A percentile compares a stretch with the other conserved stretches of the same genome.
phyloP scores from a whole-genome alignment of 495 filamentous ascomycete genomes.

The Talaromyces trachyspermus region DNA sequence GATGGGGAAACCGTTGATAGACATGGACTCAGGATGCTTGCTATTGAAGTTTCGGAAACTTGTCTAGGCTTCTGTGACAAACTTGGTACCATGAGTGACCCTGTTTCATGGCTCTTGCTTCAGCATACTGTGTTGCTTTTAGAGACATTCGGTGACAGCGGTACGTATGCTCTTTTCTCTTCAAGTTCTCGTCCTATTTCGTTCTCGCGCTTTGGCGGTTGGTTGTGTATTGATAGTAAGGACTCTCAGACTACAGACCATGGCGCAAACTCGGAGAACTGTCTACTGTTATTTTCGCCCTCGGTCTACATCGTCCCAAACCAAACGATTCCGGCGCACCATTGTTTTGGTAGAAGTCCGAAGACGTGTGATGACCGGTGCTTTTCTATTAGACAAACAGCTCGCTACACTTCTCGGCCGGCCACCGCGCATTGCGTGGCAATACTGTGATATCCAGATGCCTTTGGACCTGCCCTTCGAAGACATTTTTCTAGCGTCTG shows the following conservation, averaged over 20 bases:
- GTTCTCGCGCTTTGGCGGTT: too few relatives aligned
- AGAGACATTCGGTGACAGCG: background rate
- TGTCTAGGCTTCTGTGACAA: slow-evolving; percentile 2
- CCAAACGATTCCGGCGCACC: slow-evolving; percentile 16
- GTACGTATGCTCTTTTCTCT: background rate
- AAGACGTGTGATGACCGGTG: slow-evolving; percentile 33
- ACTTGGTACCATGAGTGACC: background rate
- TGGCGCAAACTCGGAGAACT: slow-evolving; percentile 10
- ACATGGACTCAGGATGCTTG: background rate
- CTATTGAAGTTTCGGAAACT: background rate
- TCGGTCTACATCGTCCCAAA: slow-evolving; percentile 39
- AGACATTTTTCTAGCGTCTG: slow-evolving; percentile 27
- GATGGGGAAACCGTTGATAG: background rate
- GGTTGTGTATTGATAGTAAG: too few relatives aligned
- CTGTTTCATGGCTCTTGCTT: slow-evolving; percentile 1
- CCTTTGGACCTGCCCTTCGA: slow-evolving; percentile 40
- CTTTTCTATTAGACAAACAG: slow-evolving; percentile 33
- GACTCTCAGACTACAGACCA: slow-evolving; percentile 5
- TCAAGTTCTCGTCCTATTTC: background rate
- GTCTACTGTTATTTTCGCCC: slow-evolving; percentile 17
- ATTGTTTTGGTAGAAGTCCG: slow-evolving; percentile 33
- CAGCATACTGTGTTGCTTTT: slow-evolving; percentile 1
- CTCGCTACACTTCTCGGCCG: slow-evolving; percentile 36
- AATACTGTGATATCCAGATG: slow-evolving; percentile 37
- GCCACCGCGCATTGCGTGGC: slow-evolving; percentile 36